Base-by-base conservation (phyloP, 306 rosid genomes). In the Vigna unguiculata region DNA sequence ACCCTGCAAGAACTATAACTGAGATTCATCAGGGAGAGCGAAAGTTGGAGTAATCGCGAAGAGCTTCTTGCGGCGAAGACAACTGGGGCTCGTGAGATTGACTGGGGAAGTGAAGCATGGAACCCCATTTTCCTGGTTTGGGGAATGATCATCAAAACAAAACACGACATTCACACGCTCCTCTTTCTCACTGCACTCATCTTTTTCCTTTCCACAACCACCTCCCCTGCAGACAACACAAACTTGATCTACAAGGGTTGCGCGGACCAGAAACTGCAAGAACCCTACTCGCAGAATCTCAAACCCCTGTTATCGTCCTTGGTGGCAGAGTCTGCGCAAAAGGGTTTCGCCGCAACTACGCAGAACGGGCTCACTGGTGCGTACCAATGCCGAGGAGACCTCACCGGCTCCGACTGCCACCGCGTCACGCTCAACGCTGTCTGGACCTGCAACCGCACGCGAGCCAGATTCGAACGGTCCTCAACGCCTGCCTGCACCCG, bases 371-470 rank as follows among this genome's bases (percentile, higher is more conserved):
- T 95, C 51, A 60, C 57, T 12, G 97, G 92, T 2, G 55, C 71
- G n/a, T 95, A 84, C 83, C 97, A 95, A 88, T 95, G 98, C 87
- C 82, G 98, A 54, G 98, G 97, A 0, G 98, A 95, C 83, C 97
- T 95, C 71, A 12, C 87, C 4, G 55, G 57, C 71, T 67, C 83
- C 12, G 81, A 92, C 16, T 95, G 98, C 86, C 64, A 68, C 85
- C 38, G 9, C 71, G n/a, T n/a, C n/a, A n/a, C n/a, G n/a, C n/a
- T n/a, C n/a, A n/a, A n/a, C n/a, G n/a, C n/a, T n/a, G n/a, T n/a
- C n/a, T n/a, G n/a, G n/a, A n/a, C n/a, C n/a, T n/a, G n/a, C n/a
- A n/a, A n/a, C n/a, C n/a, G n/a, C n/a, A n/a, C n/a, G n/a, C n/a
- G n/a, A n/a, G n/a, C n/a, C n/a, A n/a, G n/a, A n/a, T n/a, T n/a